Base-by-base conservation (phyloP, 371 early-diverging fungal species). In the Apophysomyces variabilis region DNA sequence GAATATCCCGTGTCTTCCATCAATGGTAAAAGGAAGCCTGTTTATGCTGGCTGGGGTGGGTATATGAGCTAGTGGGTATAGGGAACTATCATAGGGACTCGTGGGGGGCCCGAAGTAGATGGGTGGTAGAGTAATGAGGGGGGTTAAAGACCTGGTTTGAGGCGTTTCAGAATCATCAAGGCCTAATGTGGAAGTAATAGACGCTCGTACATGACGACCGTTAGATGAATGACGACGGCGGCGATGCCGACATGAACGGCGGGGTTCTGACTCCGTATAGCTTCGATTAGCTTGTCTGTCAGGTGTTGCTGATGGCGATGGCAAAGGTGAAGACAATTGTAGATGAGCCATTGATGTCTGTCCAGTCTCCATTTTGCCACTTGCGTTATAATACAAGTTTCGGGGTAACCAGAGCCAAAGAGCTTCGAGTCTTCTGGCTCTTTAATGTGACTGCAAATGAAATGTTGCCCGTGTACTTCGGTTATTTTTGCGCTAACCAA, bases 11-110 rank as follows among this genome's bases (percentile, higher is more conserved):
- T 43, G 62, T 18, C 47, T 57, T n/a, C 58, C 63, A 46, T 57
- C 62, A 38, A 44, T 38, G 8, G 58, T 47, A 47, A 67, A 67
- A 7, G 62, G 50, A 14, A 67, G 18, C 21, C 44, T 56, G 4
- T 36, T 57, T 12, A 67, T 32, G 11, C 50, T 62, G 12, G 38
- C 35, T 62, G 67, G 67, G 58, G 67, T 67, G 36, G 67, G 62
- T 58, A 58, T 62, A 58, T 58, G 41, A 37, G 62, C 67, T 39
- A 67, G 54, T 26, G 67, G 67, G 67, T 67, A 67, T 61, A 67
- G 3, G 11, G 59, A 36, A 35, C 26, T 39, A 32, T 43, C 45
- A 26, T 60, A 45, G 18, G 32, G n/a, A n/a, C 45, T 39, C 39
- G 12, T 18, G 45, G 43, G 18, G 16, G 59, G n/a, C 4, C 16